phyloP scores from a whole-genome alignment of 768 basidiomycete genomes.

The Lentinula sp. region DNA sequence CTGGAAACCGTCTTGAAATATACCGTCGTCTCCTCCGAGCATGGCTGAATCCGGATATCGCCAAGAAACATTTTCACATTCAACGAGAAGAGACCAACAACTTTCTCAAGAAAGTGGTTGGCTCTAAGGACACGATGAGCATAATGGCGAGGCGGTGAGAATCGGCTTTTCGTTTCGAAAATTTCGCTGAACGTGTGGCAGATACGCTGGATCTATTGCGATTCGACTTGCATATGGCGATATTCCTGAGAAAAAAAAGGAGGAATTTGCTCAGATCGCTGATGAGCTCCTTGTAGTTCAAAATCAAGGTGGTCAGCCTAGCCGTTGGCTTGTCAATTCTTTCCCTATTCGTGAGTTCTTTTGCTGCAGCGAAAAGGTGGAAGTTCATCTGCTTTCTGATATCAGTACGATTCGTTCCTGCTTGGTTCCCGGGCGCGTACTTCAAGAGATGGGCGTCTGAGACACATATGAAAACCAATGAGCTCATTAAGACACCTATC shows the following conservation, averaged over 20 bases:
- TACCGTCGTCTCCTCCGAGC: neutral
- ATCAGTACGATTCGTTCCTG: constrained; percentile 21
- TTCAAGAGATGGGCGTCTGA: constrained; percentile 25
- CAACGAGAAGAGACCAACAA: neutral
- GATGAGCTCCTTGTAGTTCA: constrained; percentile 4
- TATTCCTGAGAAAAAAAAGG: constrained; percentile 3
- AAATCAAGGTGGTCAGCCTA: neutral
- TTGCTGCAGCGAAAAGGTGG: neutral
- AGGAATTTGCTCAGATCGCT: constrained; percentile 6
- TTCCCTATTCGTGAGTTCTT: constrained; percentile 16
- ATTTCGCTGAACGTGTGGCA: neutral
- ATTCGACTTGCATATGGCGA: constrained; percentile 6
- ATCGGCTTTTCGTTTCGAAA: neutral
- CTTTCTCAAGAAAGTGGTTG: neutral
- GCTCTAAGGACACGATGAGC: neutral
- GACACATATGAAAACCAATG: constrained; percentile 20
- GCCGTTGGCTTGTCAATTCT: constrained; percentile 10
- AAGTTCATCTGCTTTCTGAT: neutral
- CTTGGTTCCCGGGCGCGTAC: constrained; percentile 33
- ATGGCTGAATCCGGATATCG: neutral
- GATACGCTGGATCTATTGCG: constrained; percentile 10
- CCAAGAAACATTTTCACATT: neutral
- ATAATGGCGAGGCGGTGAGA: neutral
- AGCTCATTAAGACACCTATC: constrained; percentile 22
- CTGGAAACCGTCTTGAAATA: neutral